phyloP scores from a whole-genome alignment of 208 protist genomes.

The Herpetomonas samuelpessoai region DNA sequence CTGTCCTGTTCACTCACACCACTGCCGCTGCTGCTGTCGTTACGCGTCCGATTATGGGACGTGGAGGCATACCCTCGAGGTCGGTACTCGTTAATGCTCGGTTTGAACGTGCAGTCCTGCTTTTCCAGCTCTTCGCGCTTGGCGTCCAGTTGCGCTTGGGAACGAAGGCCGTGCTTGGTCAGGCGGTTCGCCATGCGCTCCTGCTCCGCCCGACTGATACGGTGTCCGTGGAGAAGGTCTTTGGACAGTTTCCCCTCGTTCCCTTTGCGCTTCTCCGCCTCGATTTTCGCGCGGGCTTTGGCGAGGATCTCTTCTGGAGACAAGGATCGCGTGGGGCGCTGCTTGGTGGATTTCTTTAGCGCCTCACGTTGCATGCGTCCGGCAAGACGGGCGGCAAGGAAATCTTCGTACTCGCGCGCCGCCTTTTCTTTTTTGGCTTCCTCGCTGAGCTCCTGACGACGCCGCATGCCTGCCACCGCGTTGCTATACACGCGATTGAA shows the following conservation, averaged over 20 bases:
- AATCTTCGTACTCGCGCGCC: slow-evolving; percentile 45
- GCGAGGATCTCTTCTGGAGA: slow-evolving; percentile 20
- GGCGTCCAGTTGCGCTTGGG: slow-evolving; percentile 30
- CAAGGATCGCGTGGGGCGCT: slow-evolving; percentile 13
- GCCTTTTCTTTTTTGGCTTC: slow-evolving; percentile 24
- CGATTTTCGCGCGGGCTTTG: slow-evolving; percentile 30
- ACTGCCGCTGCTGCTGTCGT: background rate
- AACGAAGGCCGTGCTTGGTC: slow-evolving; percentile 30
- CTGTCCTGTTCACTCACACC: slow-evolving; percentile 3
- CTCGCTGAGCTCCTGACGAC: slow-evolving; percentile 17
- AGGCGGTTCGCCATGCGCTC: slow-evolving; percentile 35
- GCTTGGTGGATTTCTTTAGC: background rate
- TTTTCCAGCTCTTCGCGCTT: slow-evolving; percentile 26
- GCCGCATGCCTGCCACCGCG: slow-evolving; percentile 13
- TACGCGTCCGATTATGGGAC: background rate
- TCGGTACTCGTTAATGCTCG: slow-evolving; percentile 30
- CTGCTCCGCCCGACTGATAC: slow-evolving; percentile 36
- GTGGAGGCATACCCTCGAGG: background rate
- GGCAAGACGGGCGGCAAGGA: slow-evolving; percentile 48
- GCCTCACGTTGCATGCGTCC: slow-evolving; percentile 34
- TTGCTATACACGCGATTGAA: slow-evolving; percentile 43
- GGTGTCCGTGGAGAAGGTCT: slow-evolving; percentile 28
- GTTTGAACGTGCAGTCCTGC: slow-evolving; percentile 49
- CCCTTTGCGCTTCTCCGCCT: slow-evolving; percentile 32
- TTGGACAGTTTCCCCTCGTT: slow-evolving; percentile 15